phyloP scores from a whole-genome alignment of 2,329 filamentous ascomycete species.

The Neofusicoccum parvum region DNA sequence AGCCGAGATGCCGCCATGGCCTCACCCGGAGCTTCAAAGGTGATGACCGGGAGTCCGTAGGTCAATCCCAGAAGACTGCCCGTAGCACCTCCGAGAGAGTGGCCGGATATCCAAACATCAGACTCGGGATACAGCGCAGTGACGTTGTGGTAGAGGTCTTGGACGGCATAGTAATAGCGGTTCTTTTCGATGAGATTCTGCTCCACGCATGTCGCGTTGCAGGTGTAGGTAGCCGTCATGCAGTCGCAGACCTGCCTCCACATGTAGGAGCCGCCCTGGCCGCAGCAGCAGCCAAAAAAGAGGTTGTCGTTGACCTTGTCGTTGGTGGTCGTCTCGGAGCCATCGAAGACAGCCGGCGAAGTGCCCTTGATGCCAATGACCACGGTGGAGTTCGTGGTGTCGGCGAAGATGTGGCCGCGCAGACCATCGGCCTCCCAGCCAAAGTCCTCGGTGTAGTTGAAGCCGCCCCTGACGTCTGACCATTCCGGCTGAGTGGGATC shows the following conservation, averaged over 20 bases:
- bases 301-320: slow-evolving; percentile 98
- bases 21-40: slow-evolving; percentile 91
- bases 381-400: slow-evolving; percentile 81
- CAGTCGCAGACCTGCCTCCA: slow-evolving; percentile 95
- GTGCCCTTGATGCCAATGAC: slow-evolving; percentile 94
- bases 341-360: slow-evolving; percentile 82
- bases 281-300: slow-evolving; percentile 97
- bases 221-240: slow-evolving; percentile 81
- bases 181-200: slow-evolving; percentile 78
- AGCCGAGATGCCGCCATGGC: slow-evolving; percentile 82
- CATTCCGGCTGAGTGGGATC: slow-evolving; percentile 73
- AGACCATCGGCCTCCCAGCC: slow-evolving; percentile 90
- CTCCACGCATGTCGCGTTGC: slow-evolving; percentile 87
- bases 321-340: slow-evolving; percentile 94
- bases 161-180: slow-evolving; percentile 85
- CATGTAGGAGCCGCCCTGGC: slow-evolving; percentile 84
- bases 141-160: slow-evolving; percentile 90
- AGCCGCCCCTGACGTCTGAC: slow-evolving; percentile 68
- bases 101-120: slow-evolving; percentile 86
- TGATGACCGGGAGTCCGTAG: slow-evolving; percentile 86
- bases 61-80: slow-evolving; percentile 87
- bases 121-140: slow-evolving; percentile 83
- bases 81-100: slow-evolving; percentile 89
- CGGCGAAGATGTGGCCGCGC: slow-evolving; percentile 88
- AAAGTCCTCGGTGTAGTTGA: slow-evolving; percentile 86